Evolutionary conservation across 768 basidiomycete genomes (phyloP), one percentile per base, ranked within the genome.

Genomic region (Auriscalpium microsporum): DNA sequence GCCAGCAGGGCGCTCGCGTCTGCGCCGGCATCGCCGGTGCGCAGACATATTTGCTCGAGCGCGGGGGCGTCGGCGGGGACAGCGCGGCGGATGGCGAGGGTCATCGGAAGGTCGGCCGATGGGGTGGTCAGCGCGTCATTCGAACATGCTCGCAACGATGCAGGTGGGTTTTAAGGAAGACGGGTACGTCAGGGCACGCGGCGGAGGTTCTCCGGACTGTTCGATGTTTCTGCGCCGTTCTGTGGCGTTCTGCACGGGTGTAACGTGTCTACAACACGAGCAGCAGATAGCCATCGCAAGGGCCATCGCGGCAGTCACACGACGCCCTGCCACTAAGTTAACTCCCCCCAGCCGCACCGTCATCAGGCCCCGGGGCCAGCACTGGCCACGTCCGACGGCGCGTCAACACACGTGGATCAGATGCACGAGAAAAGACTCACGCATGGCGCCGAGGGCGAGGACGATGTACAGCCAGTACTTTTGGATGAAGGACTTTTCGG

Each of bases 401-500:
- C 8, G 37, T 10, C 34, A 48, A 38, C 13, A 28, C 44, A 44
- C 19, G 46, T 42, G 28, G 28, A 28, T 28, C 28, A 28, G 28
- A 28, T 2, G 44, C 17, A 44, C 11, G 37, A 13, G 37, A 48
- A 1, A 36, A n/a, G 48, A 78, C 84, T 68, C 64, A 88, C 85
- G 52, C 16, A 87, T 63, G 45, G 82, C 78, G 16, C 86, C 64
- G 10, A 86, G 67, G 45, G 80, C 67, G 3, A 82, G 75, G 44
- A 77, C 71, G 38, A 90, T 78, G 63, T 92, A 93, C 69, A 93
- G 74, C 93, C 93, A 94, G 68, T 94, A 94, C 67, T 93, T 94
- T 64, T 90, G 87, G 44, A 93, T 55, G 69, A 94, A 90, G 10
- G 82, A 73, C 69, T 92, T 87, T 65, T 94, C 90, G 0, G 78